These are phyloP conservation scores for Claviceps pusilla DNA, from an alignment of 2,329 filamentous ascomycete species.

Conservation along the genomic window DNA sequence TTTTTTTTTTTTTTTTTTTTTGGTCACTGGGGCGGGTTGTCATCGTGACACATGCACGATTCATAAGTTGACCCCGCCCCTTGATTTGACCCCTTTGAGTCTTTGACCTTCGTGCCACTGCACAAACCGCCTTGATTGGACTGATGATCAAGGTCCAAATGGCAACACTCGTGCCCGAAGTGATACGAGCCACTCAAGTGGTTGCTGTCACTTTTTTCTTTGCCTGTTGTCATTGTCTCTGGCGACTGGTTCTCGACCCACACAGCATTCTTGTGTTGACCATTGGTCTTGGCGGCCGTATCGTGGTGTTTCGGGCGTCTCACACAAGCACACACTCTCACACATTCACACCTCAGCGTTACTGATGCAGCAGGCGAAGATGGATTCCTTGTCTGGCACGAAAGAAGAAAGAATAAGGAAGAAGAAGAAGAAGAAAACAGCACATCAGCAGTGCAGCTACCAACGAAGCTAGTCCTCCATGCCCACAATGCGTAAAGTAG, in stretches of 20 bases:
- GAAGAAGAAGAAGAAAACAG: background rate
- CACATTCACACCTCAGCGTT: background rate
- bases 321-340: background rate
- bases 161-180: background rate
- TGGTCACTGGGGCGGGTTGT: background rate
- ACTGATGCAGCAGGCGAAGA: background rate
- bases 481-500: no score
- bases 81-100: background rate
- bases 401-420: background rate
- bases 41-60: background rate
- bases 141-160: no score
- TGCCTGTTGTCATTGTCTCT: background rate
- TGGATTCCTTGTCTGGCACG: background rate
- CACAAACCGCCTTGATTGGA: background rate
- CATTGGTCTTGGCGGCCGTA: background rate
- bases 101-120: background rate
- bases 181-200: background rate
- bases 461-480: no score
- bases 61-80: background rate
- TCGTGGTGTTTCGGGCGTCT: background rate
- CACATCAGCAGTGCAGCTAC: background rate
- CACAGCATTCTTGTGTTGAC: background rate
- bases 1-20: no score
- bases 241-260: background rate
- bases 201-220: background rate